Conservation (phyloP, 345 rosid species). For the Alliaria petiolata region DNA sequence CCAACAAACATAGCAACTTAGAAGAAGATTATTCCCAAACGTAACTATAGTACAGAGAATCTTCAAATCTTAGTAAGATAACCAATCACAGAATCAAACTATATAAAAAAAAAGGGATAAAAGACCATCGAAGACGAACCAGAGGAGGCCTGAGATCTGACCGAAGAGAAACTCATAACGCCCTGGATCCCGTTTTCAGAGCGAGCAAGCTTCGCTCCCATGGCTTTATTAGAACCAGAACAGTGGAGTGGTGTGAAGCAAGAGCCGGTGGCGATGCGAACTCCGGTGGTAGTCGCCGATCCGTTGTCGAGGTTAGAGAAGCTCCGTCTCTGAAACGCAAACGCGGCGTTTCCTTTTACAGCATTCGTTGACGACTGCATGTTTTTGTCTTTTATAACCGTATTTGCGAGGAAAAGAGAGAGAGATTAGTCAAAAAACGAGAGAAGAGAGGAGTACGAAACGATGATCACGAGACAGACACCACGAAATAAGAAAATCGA, state of each 20-base stretch:
- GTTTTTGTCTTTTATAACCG: conserved; percentile 26
- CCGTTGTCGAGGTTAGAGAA: conserved; percentile 20
- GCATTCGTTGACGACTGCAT: conserved; percentile 63
- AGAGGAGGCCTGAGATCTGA: conserved; percentile 62
- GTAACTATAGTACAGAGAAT: not conserved
- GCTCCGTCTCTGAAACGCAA: conserved; percentile 37
- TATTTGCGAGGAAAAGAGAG: conserved; percentile 18
- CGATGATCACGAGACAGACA: too few relatives aligned
- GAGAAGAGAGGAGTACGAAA: not conserved
- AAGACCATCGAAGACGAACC: conserved; percentile 58
- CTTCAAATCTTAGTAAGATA: not conserved
- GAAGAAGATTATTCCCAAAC: not conserved
- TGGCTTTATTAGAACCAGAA: conserved; percentile 32
- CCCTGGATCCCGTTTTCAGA: conserved; percentile 34
- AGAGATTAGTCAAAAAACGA: conserved; percentile 5
- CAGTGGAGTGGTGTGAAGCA: conserved; percentile 36
- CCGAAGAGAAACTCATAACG: conserved; percentile 38
- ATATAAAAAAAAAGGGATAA: too few relatives aligned
- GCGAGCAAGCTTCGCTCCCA: conserved; percentile 69
- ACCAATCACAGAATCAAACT: not conserved
- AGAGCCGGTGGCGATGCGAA: conserved; percentile 31
- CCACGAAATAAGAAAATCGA: not conserved
- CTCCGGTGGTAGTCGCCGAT: conserved; percentile 27
- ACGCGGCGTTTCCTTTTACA: conserved; percentile 39
- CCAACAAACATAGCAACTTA: not conserved